Evolutionary conservation across 495 filamentous ascomycete species (phyloP).

Genomic region (Halenospora varia): DNA sequence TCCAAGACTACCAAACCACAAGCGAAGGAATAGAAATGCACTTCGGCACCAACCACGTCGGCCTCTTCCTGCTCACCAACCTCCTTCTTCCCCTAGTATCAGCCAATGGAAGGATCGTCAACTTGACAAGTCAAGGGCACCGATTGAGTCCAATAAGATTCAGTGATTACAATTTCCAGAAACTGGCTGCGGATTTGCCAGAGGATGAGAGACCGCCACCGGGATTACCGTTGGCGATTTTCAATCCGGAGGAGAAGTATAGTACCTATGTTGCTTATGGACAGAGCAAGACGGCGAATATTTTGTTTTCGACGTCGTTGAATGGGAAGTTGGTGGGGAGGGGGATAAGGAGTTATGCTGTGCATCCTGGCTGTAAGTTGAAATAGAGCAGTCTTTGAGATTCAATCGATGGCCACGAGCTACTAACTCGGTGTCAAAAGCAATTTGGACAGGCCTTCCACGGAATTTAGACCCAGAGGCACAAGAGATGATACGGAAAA

Average conservation of each 20-base stretch:
- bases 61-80: constrained; percentile 56
- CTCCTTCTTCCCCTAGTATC: constrained; percentile 34
- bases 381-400: too few relatives aligned
- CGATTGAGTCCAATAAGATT: constrained; percentile 15
- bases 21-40: constrained; percentile 48
- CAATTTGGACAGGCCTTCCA: constrained; percentile 12
- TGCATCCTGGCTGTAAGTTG: constrained; percentile 19
- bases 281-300: constrained; percentile 55
- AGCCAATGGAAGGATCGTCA: constrained; percentile 7
- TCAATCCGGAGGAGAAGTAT: neutral
- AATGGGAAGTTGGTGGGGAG: constrained; percentile 5
- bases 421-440: too few relatives aligned
- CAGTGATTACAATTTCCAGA: constrained; percentile 10
- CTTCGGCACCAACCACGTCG: constrained; percentile 55
- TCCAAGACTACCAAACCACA: neutral
- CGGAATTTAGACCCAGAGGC: constrained; percentile 4
- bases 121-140: constrained; percentile 8
- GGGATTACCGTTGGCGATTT: constrained; percentile 5
- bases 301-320: constrained; percentile 40
- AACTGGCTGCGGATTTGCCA: neutral
- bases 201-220: constrained; percentile 10
- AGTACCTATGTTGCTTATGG: constrained; percentile 41
- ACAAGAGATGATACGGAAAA: neutral
- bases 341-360: constrained; percentile 14
- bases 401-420: too few relatives aligned